phyloP scores from a whole-genome alignment of 2,329 filamentous ascomycete genomes.

The Talaromyces sp. region DNA sequence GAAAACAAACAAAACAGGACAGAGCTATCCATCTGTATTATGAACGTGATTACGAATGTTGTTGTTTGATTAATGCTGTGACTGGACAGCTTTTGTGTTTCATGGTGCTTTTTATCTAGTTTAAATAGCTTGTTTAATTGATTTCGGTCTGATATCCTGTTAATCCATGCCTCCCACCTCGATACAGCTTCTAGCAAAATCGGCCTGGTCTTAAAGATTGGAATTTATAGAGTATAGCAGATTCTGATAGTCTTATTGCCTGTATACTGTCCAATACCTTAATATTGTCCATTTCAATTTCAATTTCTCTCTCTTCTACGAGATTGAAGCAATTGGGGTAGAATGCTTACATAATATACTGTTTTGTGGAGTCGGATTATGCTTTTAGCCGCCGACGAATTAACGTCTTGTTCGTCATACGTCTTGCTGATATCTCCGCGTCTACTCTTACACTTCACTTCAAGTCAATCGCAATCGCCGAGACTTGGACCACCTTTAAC shows the following conservation, averaged over 20 bases:
- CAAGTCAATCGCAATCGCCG: not conserved
- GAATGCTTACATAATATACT: not conserved
- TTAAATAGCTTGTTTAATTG: conserved; percentile 1
- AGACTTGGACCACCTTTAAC: not conserved
- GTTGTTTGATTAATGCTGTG: not conserved
- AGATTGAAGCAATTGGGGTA: not conserved
- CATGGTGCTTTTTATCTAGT: not conserved
- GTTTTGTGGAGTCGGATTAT: not conserved
- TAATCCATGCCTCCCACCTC: too few relatives aligned
- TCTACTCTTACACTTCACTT: not conserved
- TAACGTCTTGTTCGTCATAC: not conserved
- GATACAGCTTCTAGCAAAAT: not conserved
- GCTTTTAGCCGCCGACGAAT: not conserved
- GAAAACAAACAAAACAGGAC: not conserved
- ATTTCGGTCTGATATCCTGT: too few relatives aligned
- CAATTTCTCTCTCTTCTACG: not conserved
- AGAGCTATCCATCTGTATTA: conserved; percentile 2
- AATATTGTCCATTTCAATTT: not conserved
- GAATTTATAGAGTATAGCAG: not conserved
- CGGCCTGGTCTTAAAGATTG: not conserved
- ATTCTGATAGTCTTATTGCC: not conserved
- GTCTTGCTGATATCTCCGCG: not conserved
- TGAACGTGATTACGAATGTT: conserved; percentile 11
- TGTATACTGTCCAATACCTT: not conserved
- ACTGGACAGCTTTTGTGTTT: conserved; percentile 1